phyloP scores from a whole-genome alignment of 345 rosid species.

The Dipteronia dyeriana region DNA sequence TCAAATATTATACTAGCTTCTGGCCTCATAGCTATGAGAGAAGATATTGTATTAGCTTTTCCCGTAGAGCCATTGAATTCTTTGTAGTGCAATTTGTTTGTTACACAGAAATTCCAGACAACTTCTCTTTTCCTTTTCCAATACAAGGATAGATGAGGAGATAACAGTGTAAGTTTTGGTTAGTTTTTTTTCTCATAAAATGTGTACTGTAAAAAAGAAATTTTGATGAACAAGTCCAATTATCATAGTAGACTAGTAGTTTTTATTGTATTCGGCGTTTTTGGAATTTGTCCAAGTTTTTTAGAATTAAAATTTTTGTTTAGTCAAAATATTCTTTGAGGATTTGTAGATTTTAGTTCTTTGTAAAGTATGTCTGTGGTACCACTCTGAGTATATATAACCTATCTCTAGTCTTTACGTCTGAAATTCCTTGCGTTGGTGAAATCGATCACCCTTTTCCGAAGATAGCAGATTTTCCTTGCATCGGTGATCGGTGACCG shows the following conservation, averaged over 20 bases:
- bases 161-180: background rate
- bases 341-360: background rate
- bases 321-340: background rate
- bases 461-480: background rate
- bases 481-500: background rate
- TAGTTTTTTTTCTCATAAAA: background rate
- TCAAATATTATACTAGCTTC: background rate
- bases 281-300: background rate
- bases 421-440: background rate
- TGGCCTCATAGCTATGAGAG: background rate
- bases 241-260: too few species aligned
- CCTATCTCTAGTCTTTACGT: too few species aligned
- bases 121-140: too few species aligned
- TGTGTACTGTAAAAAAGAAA: background rate
- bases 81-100: too few species aligned
- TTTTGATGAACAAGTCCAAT: background rate
- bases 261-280: background rate
- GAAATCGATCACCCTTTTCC: background rate
- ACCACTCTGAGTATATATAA: background rate
- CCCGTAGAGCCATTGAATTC: too few species aligned
- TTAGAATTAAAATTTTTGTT: background rate
- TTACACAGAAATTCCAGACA: too few species aligned
- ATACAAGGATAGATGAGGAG: too few species aligned
- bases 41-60: background rate
- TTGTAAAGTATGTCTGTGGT: background rate